phyloP scores from a whole-genome alignment of 2,329 filamentous ascomycete genomes.

The Aspergillus melleus region DNA sequence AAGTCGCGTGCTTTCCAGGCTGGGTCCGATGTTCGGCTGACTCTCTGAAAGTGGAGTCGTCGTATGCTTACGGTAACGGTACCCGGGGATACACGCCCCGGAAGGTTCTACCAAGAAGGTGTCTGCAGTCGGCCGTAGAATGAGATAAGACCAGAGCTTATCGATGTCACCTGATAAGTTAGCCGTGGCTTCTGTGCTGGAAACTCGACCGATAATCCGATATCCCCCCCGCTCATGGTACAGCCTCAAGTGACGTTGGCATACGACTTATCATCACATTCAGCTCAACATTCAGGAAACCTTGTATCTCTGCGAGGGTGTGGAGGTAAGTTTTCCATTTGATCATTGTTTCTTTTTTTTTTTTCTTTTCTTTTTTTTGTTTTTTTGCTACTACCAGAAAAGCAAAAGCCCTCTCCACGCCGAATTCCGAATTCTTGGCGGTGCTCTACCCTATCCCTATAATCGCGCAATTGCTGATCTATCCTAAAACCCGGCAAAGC shows the following conservation, averaged over 20 bases:
- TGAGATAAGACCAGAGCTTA: slow-evolving; percentile 7
- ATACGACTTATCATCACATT: slow-evolving; percentile 1
- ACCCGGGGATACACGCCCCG: not conserved
- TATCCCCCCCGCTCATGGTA: slow-evolving; percentile 13
- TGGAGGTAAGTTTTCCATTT: not conserved
- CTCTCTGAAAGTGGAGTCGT: slow-evolving; percentile 1
- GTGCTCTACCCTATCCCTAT: not conserved
- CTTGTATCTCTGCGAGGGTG: not conserved
- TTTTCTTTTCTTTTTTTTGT: too few species aligned
- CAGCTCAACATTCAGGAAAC: not conserved
- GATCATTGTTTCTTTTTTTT: too few species aligned
- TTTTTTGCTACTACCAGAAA: not conserved
- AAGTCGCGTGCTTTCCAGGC: slow-evolving; percentile 7
- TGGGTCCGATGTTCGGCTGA: slow-evolving; percentile 9
- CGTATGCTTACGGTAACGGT: not conserved
- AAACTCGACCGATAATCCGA: slow-evolving; percentile 7
- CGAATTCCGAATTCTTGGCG: not conserved
- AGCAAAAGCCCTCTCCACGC: not conserved
- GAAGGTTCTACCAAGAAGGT: not conserved
- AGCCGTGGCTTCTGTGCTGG: not conserved
- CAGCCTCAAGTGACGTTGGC: slow-evolving; percentile 17
- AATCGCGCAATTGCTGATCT: slow-evolving; percentile 22
- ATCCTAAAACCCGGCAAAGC: slow-evolving; percentile 14
- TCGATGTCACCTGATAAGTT: slow-evolving; percentile 23
- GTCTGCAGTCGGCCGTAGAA: too few species aligned